Percentiles rank a stretch among this genome's conserved stretches.
These are phyloP conservation scores for Xylaria palmicola DNA, from an alignment of 495 filamentous ascomycete species.

Conservation along the genomic window DNA sequence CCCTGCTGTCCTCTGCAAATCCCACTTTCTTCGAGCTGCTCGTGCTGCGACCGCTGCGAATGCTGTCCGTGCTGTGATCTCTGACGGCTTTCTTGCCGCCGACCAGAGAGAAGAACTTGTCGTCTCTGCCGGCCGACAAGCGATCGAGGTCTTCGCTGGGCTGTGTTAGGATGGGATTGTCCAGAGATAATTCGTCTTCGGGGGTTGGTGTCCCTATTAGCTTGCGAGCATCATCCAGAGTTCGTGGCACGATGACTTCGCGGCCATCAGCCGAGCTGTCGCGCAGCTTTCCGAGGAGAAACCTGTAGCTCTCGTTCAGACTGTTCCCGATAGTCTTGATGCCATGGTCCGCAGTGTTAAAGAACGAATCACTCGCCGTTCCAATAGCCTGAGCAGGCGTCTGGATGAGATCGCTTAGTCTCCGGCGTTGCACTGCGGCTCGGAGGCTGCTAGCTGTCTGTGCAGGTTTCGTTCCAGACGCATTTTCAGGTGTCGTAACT, in stretches of 20 bases:
- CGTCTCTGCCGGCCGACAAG: slow-evolving; percentile 44
- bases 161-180: slow-evolving; percentile 47
- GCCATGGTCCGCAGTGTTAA: slow-evolving; percentile 83
- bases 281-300: slow-evolving; percentile 84
- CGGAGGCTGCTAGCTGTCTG: slow-evolving; percentile 41
- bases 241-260: slow-evolving; percentile 69
- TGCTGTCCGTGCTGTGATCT: slow-evolving; percentile 76
- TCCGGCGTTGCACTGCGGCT: slow-evolving; percentile 53
- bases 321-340: slow-evolving; percentile 86
- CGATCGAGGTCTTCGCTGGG: slow-evolving; percentile 38
- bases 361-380: slow-evolving; percentile 77
- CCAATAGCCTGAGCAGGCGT: slow-evolving; percentile 76
- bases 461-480: slow-evolving; percentile 43
- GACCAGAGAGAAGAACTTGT: slow-evolving; percentile 62
- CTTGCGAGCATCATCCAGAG: slow-evolving; percentile 86
- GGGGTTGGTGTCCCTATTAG: slow-evolving; percentile 71
- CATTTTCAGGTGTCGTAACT: slow-evolving; percentile 33
- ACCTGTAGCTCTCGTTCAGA: slow-evolving; percentile 88
- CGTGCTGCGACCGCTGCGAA: slow-evolving; percentile 53
- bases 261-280: slow-evolving; percentile 56
- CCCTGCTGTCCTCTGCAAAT: slow-evolving; percentile 41
- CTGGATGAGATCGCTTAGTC: slow-evolving; percentile 80
- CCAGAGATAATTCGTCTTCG: slow-evolving; percentile 51
- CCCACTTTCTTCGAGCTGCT: slow-evolving; percentile 54
- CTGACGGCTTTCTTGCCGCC: slow-evolving; percentile 59